These are phyloP conservation scores for Tuber aestivum DNA, from an alignment of 495 filamentous ascomycete species.

Conservation along the genomic window DNA sequence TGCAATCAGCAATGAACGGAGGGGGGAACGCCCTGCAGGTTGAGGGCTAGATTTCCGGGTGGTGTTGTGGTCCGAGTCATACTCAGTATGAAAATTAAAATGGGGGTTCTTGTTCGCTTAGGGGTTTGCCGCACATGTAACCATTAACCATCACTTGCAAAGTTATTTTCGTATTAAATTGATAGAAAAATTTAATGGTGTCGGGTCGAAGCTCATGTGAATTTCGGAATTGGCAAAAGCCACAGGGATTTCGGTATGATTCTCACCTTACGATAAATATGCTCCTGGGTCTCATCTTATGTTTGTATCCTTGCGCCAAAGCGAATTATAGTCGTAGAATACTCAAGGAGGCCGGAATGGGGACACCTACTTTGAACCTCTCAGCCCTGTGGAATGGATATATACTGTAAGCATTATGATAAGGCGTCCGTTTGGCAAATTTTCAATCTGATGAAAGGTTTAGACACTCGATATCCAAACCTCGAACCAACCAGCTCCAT, in stretches of 20 bases:
- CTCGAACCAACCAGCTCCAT: background rate
- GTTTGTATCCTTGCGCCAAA: background rate
- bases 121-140: background rate
- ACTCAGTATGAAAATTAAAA: background rate
- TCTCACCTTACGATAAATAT: background rate
- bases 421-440: background rate
- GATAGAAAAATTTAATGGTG: background rate
- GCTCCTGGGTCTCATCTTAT: background rate
- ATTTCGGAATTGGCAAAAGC: background rate
- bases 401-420: background rate
- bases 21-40: constrained; percentile 27
- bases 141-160: background rate
- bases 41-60: constrained; percentile 16
- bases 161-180: background rate
- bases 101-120: background rate
- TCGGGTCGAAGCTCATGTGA: background rate
- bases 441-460: background rate
- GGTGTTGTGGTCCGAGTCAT: background rate
- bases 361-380: background rate
- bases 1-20: constrained; percentile 10
- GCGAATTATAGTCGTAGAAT: background rate
- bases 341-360: background rate
- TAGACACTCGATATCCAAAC: background rate
- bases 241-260: background rate
- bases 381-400: background rate